These are phyloP conservation scores for Jimgerdemannia flammicorona DNA, from an alignment of 192 early-diverging fungal species.

Conservation along the genomic window DNA sequence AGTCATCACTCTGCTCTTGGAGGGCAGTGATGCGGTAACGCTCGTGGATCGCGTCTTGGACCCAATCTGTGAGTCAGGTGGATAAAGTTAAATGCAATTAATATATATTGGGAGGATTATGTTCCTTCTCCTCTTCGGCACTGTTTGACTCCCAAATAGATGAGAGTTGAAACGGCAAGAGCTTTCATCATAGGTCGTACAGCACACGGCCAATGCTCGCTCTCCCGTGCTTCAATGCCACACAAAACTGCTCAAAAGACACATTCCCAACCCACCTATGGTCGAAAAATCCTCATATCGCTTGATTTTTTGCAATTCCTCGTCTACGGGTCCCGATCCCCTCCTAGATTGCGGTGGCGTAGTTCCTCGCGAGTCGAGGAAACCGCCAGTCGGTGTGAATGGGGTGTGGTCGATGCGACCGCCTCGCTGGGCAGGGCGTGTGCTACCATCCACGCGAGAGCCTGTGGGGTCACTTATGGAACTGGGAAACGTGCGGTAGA, in stretches of 20 bases:
- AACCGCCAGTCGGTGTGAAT: neutral
- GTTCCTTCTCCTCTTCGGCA: neutral
- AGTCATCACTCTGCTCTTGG: constrained; percentile 30
- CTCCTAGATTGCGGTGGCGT: neutral
- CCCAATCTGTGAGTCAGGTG: constrained; percentile 44
- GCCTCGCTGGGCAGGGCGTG: neutral
- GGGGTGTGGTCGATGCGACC: neutral
- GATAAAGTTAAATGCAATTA: constrained; percentile 2
- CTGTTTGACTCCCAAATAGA: neutral
- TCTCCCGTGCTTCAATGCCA: neutral
- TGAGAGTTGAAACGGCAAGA: neutral
- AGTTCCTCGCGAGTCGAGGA: too few relatives aligned
- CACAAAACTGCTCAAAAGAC: neutral
- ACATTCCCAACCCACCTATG: constrained; percentile 38
- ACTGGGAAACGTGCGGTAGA: too few relatives aligned
- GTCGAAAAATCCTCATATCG: constrained; percentile 68
- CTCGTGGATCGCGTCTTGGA: constrained; percentile 61
- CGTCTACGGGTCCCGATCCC: constrained; percentile 29
- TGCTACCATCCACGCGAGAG: too few relatives aligned
- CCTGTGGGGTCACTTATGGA: too few relatives aligned
- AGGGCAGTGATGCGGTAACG: constrained; percentile 46
- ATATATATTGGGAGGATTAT: neutral
- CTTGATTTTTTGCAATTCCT: constrained; percentile 45
- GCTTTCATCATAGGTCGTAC: too few relatives aligned
- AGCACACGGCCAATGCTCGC: too few relatives aligned